Conservation (phyloP, 2,329 filamentous ascomycete species). For the Clonostachys solani region DNA sequence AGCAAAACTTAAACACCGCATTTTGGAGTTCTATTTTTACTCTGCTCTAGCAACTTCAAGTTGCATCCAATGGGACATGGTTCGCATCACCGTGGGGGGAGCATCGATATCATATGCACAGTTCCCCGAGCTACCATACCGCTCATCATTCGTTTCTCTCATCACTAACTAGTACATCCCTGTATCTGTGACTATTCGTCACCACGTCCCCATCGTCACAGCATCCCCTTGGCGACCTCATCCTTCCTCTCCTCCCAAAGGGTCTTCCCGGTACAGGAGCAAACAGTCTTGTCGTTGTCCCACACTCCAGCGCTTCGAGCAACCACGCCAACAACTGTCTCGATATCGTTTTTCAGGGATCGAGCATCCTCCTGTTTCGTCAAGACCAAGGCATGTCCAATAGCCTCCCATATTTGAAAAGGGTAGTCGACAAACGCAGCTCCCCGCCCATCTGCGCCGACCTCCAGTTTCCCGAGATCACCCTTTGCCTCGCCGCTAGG, state of each 20-base stretch:
- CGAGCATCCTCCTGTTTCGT: conserved; percentile 51
- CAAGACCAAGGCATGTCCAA: conserved; percentile 88
- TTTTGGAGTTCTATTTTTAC: no score
- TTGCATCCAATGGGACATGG: no score
- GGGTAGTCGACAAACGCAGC: conserved; percentile 76
- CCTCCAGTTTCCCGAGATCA: conserved; percentile 69
- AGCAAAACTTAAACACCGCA: no score
- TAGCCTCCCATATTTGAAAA: conserved; percentile 92
- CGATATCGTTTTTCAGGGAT: conserved; percentile 67
- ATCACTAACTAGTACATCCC: no score
- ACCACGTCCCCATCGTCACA: conserved; percentile 37
- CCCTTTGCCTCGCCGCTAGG: conserved; percentile 21
- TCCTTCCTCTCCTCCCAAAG: conserved; percentile 96
- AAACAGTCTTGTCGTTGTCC: conserved; percentile 98
- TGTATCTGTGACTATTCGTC: no score
- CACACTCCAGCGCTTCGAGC: conserved; percentile 95
- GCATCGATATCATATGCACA: no score
- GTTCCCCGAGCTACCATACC: no score
- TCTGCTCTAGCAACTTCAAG: no score
- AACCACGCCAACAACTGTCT: conserved; percentile 90
- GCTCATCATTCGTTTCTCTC: no score
- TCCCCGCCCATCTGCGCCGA: conserved; percentile 72
- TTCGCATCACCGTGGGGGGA: no score
- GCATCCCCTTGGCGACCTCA: conserved; percentile 85
- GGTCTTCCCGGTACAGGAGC: conserved; percentile 95